Evolutionary conservation across 1,284 basidiomycete species (phyloP).

Genomic region (Cryptococcus sp.): DNA sequence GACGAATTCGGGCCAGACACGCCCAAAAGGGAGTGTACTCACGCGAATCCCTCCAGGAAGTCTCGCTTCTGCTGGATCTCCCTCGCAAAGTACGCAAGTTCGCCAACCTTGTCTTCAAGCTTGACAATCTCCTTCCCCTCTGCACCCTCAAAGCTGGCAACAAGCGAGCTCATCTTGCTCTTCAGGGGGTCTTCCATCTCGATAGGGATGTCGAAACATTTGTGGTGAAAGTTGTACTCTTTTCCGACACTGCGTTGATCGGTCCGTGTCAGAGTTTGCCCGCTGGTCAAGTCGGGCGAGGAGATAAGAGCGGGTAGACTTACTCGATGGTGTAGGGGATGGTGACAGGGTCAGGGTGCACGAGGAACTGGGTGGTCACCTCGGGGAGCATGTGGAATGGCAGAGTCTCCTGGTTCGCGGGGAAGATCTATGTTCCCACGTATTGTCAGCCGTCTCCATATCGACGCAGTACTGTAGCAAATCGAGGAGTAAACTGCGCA

Average conservation of each 20-base stretch:
- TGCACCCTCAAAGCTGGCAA: slow-evolving; percentile 68
- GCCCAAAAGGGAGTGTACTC: too few relatives aligned
- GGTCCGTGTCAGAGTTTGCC: slow-evolving; percentile 5
- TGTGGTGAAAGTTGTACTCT: slow-evolving; percentile 48
- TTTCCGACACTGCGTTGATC: slow-evolving; percentile 37
- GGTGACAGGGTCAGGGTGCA: slow-evolving; percentile 75
- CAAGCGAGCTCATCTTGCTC: slow-evolving; percentile 68
- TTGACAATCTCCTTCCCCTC: slow-evolving; percentile 63
- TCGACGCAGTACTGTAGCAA: too few relatives aligned
- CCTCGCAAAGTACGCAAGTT: slow-evolving; percentile 74
- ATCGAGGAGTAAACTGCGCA: slow-evolving; percentile 10
- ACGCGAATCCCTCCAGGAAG: slow-evolving; percentile 78
- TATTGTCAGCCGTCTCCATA: neutral
- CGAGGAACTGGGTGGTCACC: slow-evolving; percentile 73
- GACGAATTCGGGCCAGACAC: too few relatives aligned
- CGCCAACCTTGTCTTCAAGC: slow-evolving; percentile 83
- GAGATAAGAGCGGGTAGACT: slow-evolving; percentile 2
- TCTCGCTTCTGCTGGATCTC: slow-evolving; percentile 81
- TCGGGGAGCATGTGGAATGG: slow-evolving; percentile 82
- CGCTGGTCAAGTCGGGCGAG: neutral
- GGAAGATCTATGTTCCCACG: slow-evolving; percentile 53
- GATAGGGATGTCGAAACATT: slow-evolving; percentile 83
- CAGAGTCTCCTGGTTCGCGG: slow-evolving; percentile 60
- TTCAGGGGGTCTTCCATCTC: slow-evolving; percentile 84
- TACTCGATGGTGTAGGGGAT: slow-evolving; percentile 64